A percentile compares a stretch with the other conserved stretches of the same genome.
phyloP scores from a whole-genome alignment of 768 basidiomycete genomes.

The Boletus huronensis region DNA sequence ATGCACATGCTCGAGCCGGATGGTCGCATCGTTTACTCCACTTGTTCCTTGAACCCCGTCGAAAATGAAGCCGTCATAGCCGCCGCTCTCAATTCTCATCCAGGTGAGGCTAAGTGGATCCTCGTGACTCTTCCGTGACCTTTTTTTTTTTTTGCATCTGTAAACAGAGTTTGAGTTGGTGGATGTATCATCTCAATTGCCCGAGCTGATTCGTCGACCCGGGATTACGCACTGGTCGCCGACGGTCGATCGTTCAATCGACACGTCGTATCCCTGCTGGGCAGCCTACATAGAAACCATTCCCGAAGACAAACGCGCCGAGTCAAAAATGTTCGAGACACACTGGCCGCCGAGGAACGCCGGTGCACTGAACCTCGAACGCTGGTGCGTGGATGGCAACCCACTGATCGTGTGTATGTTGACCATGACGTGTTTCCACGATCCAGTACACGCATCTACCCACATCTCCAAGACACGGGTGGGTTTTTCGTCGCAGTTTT shows the following conservation, averaged over 20 bases:
- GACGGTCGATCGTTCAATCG: slow-evolving; percentile 52
- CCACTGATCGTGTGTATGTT: neutral
- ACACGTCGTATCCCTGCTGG: slow-evolving; percentile 55
- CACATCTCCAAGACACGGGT: slow-evolving; percentile 94
- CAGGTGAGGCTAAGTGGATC: slow-evolving; percentile 41
- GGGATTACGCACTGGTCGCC: slow-evolving; percentile 82
- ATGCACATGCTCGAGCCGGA: slow-evolving; percentile 80
- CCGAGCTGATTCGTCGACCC: slow-evolving; percentile 67
- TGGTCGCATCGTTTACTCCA: slow-evolving; percentile 96
- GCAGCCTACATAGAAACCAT: slow-evolving; percentile 53
- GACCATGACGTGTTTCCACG: neutral
- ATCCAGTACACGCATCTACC: slow-evolving; percentile 80
- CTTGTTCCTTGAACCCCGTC: slow-evolving; percentile 93
- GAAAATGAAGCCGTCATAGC: slow-evolving; percentile 97
- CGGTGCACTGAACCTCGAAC: slow-evolving; percentile 55
- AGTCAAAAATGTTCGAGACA: slow-evolving; percentile 62
- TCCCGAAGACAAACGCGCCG: slow-evolving; percentile 43
- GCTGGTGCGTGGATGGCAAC: slow-evolving; percentile 54
- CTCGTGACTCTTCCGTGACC: neutral
- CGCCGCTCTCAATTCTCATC: slow-evolving; percentile 68
- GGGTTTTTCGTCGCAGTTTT: slow-evolving; percentile 97
- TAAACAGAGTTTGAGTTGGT: slow-evolving; percentile 68
- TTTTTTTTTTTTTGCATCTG: neutral
- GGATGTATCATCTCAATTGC: slow-evolving; percentile 70
- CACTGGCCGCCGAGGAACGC: slow-evolving; percentile 81